Conservation (phyloP, 2,329 filamentous ascomycete species). For the Fusarium graminum region DNA sequence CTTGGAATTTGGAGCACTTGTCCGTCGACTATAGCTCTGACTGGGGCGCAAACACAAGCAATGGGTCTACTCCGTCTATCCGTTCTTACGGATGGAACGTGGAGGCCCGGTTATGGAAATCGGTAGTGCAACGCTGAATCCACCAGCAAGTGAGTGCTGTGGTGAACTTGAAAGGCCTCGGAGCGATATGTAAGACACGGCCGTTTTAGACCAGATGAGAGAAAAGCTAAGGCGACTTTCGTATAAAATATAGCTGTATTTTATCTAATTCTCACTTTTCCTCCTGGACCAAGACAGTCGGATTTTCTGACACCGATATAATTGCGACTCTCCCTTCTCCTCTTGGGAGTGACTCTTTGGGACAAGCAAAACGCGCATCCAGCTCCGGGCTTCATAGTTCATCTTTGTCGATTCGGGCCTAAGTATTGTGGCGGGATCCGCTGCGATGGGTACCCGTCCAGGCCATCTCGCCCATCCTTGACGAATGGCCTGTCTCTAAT, state of each 20-base stretch:
- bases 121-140: slow-evolving; percentile 16
- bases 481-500: slow-evolving; percentile 20
- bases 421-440: slow-evolving; percentile 40
- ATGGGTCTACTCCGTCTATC: not conserved
- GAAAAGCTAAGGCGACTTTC: too few relatives aligned
- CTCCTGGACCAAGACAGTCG: too few relatives aligned
- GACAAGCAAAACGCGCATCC: slow-evolving; percentile 32
- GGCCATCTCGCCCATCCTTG: slow-evolving; percentile 27
- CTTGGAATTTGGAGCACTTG: slow-evolving; percentile 36
- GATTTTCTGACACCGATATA: too few relatives aligned
- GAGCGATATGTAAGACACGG: not conserved
- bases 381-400: slow-evolving; percentile 19
- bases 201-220: too few relatives aligned
- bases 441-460: slow-evolving; percentile 35
- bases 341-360: slow-evolving; percentile 26
- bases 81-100: slow-evolving; percentile 3
- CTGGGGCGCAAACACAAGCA: slow-evolving; percentile 16
- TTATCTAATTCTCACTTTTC: too few relatives aligned
- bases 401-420: slow-evolving; percentile 42
- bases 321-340: slow-evolving; percentile 1
- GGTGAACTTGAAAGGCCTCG: slow-evolving; percentile 5
- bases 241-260: too few relatives aligned
- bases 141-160: slow-evolving; percentile 3
- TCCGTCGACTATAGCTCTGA: slow-evolving; percentile 22
- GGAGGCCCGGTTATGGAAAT: slow-evolving; percentile 25